Base-by-base conservation (phyloP, 495 filamentous ascomycete species). In the Parathielavia hyrcaniae region DNA sequence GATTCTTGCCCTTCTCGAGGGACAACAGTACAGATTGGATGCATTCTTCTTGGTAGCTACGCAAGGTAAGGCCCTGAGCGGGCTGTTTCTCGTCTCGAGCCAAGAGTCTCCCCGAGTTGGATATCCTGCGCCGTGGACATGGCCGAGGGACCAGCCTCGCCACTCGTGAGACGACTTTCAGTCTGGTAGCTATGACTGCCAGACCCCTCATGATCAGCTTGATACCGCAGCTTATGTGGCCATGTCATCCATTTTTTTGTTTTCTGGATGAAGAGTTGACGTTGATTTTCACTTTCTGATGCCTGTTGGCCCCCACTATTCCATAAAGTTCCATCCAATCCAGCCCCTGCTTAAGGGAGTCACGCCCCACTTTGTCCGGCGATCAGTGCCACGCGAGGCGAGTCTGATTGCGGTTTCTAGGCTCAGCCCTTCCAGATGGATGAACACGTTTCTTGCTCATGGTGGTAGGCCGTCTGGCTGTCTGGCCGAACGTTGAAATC, bases 1-100 rank as follows among this genome's bases (percentile, higher is more conserved):
- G 82, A 60, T 86, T 87, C 63, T 92, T 83, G 4, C 93, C 95
- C 26, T 83, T 68, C 7, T 82, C 69, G 3, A 97, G 64, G 53
- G 90, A 80, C 2, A 76, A 69, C 14, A 97, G 72, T 11, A 99
- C 88, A 1, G 91, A 81, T 64, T 91, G 83, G 55, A 99, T 95
- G 68, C 90, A 90, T 76, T 91, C 89, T 74, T 92, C 87, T 64
- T 92, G 88, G 64, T 92, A 91, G 56, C 84, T 70, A 51, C 89
- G 85, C 38, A 93, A 80, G 50, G 74, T 76, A 45, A 90, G 77
- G 35, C 46, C 19, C 34, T 41, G 32, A 8, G 56, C 14, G 16
- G 39, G 5, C 17, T 10, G 38, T 9, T 48, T 35, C 20, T 38
- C 43, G 22, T 41, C 32, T 16, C n/a, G 41, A 22, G 12, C 35